Conservation (phyloP, 208 protist species). For the Leptomonas pyrrhocoris region DNA sequence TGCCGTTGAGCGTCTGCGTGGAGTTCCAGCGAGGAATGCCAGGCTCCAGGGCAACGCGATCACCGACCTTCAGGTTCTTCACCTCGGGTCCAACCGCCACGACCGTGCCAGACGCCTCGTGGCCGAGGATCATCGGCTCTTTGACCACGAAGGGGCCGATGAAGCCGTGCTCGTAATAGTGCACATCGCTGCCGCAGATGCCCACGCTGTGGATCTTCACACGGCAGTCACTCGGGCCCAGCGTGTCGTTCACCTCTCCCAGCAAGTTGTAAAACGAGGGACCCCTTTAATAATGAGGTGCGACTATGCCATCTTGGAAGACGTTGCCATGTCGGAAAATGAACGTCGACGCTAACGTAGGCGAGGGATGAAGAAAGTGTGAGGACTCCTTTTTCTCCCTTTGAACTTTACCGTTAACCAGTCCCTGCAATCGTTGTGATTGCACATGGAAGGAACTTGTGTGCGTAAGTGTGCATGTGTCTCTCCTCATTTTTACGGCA, state of each 20-base stretch:
- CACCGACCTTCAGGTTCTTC: slow-evolving; percentile 46
- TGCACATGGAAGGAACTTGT: too few relatives aligned
- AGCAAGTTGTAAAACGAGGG: too few relatives aligned
- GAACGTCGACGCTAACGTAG: too few relatives aligned
- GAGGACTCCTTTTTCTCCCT: too few relatives aligned
- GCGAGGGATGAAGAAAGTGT: too few relatives aligned
- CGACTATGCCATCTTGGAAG: too few relatives aligned
- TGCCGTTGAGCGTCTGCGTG: slow-evolving; percentile 49
- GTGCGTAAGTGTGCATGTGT: too few relatives aligned
- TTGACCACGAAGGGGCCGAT: slow-evolving; percentile 61
- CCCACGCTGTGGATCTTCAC: slow-evolving; percentile 64
- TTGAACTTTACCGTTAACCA: too few relatives aligned
- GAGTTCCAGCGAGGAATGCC: slow-evolving; percentile 68
- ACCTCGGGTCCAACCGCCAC: slow-evolving; percentile 33
- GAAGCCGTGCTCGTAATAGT: slow-evolving; percentile 67
- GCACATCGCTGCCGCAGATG: slow-evolving; percentile 76
- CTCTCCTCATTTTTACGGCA: too few relatives aligned
- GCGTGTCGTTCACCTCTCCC: slow-evolving; percentile 49
- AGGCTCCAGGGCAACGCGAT: slow-evolving; percentile 73
- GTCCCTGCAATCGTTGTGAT: too few relatives aligned
- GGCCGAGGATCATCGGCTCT: slow-evolving; percentile 43
- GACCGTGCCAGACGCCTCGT: slow-evolving; percentile 61
- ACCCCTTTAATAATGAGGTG: too few relatives aligned
- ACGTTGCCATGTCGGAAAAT: too few relatives aligned
- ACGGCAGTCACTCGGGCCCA: slow-evolving; percentile 52